These are phyloP conservation scores for Rhodotorula sp. DNA, from an alignment of 1,284 basidiomycete species.

Conservation along the genomic window DNA sequence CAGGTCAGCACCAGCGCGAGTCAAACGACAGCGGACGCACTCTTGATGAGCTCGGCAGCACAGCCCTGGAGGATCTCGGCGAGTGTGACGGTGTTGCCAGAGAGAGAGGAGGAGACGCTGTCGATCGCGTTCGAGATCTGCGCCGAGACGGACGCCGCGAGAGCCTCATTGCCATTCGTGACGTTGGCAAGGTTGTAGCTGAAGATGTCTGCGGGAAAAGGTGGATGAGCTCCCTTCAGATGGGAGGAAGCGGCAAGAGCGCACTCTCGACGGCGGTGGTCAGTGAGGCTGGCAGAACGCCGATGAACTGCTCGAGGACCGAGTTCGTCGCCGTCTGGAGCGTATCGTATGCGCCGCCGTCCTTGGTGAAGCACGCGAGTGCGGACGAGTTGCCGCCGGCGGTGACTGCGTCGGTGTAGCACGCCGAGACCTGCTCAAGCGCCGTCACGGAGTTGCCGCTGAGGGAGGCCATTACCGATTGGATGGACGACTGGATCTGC, in stretches of 20 bases:
- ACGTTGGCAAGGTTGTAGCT: slow-evolving; percentile 39
- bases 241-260: not conserved
- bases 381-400: slow-evolving; percentile 39
- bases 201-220: slow-evolving; percentile 25
- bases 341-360: slow-evolving; percentile 38
- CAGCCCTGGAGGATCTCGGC: slow-evolving; percentile 43
- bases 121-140: slow-evolving; percentile 45
- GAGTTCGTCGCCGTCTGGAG: slow-evolving; percentile 42
- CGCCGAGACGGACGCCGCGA: slow-evolving; percentile 37
- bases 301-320: slow-evolving; percentile 44
- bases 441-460: slow-evolving; percentile 43
- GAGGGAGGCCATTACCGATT: slow-evolving; percentile 42
- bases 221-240: too few relatives aligned
- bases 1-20: not conserved
- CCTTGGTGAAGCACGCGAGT: slow-evolving; percentile 41
- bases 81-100: slow-evolving; percentile 44
- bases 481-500: slow-evolving; percentile 42
- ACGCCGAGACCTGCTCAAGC: slow-evolving; percentile 32
- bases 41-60: slow-evolving; percentile 37
- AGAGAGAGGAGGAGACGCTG: slow-evolving; percentile 37
- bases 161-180: slow-evolving; percentile 24
- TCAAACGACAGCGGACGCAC: not conserved
- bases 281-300: slow-evolving; percentile 37
- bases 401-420: slow-evolving; percentile 42
- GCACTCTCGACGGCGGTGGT: slow-evolving; percentile 28